Evolutionary conservation across 2,329 filamentous ascomycete genomes (phyloP), one percentile per base, ranked within the genome.

Genomic region (Alternaria rosae): DNA sequence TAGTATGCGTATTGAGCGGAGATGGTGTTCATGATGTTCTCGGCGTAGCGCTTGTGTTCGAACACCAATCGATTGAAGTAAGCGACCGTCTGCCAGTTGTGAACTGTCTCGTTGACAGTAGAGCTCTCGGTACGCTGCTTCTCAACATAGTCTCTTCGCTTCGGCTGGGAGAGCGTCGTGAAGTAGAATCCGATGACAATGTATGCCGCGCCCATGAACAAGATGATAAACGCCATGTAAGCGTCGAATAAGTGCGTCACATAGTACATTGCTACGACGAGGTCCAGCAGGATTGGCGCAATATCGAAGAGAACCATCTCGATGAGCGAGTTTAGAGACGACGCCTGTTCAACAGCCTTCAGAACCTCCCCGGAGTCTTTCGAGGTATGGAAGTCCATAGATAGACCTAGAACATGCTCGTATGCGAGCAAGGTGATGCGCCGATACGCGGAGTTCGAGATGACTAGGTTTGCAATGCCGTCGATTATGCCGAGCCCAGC

Each of bases 311-410:
- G 76, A 5, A 88, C 78, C 41, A 85, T 84, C 45, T 90, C 86
- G 11, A 91, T 79, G 3, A 92, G 76, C 38, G 85, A 81, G 43
- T 86, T 86, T 12, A 92, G 79, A 3, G 87, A 84, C 42, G 84
- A 81, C 0, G 88, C 90, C 67, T 90, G 88, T 53, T 85, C 83
- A n/a, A 92, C 84, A 4, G 88, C 85, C 65, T 87, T 86, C 74
- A 88, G 86, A 0, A 92, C 81, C 63, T 90, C 87, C 2, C 87
- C 88, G 1, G 87, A 88, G 56, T 86, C 84, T 65, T 90, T 89
- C 52, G 85, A 84, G 17, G 87, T 87, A 71, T 92, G 90, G 57
- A 91, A 92, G 63, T 91, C 88, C 80, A 89, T 89, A 0, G 88
- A 89, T 1, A 92, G 81, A n/a, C 81, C 82, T 84, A 92, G 88